phyloP scores from a whole-genome alignment of 441 rosid genomes.

The Adansonia grandidieri region DNA sequence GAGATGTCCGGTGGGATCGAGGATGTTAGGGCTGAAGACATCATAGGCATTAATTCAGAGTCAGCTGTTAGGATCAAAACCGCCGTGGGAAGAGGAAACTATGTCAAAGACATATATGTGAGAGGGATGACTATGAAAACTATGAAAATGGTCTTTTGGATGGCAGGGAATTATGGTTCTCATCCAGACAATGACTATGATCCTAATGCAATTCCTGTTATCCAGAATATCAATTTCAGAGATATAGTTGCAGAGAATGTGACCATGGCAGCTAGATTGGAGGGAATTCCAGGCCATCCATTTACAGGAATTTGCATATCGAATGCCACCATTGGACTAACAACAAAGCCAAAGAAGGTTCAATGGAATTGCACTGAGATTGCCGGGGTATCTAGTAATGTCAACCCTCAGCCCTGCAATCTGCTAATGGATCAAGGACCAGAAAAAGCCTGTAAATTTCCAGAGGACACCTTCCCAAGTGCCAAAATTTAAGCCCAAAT shows the following conservation, averaged over 20 bases:
- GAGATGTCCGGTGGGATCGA: slow-evolving; percentile 79
- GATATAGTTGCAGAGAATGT: slow-evolving; percentile 70
- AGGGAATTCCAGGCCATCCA: slow-evolving; percentile 62
- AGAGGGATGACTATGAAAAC: slow-evolving; percentile 65
- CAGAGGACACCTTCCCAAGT: slow-evolving; percentile 46
- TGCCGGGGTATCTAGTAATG: slow-evolving; percentile 54
- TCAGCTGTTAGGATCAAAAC: slow-evolving; percentile 69
- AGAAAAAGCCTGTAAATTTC: slow-evolving; percentile 51
- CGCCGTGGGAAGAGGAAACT: slow-evolving; percentile 66
- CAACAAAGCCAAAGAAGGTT: slow-evolving; percentile 51
- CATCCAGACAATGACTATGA: slow-evolving; percentile 63
- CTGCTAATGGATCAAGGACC: slow-evolving; percentile 46
- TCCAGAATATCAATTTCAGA: slow-evolving; percentile 59
- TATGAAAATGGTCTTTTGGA: slow-evolving; percentile 75
- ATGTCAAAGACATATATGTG: slow-evolving; percentile 63
- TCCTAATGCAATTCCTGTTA: slow-evolving; percentile 61
- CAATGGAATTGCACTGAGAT: slow-evolving; percentile 68
- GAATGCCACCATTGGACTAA: slow-evolving; percentile 15
- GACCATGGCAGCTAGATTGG: slow-evolving; percentile 59
- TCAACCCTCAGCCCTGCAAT: slow-evolving; percentile 49
- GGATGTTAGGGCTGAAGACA: slow-evolving; percentile 73
- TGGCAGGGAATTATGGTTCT: slow-evolving; percentile 72
- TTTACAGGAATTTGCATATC: slow-evolving; percentile 62
- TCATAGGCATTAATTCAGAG: slow-evolving; percentile 62
- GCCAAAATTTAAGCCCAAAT: slow-evolving; percentile 42